Conservation (phyloP, 192 early-diverging fungal genomes). For the Coemansia sp. region DNA sequence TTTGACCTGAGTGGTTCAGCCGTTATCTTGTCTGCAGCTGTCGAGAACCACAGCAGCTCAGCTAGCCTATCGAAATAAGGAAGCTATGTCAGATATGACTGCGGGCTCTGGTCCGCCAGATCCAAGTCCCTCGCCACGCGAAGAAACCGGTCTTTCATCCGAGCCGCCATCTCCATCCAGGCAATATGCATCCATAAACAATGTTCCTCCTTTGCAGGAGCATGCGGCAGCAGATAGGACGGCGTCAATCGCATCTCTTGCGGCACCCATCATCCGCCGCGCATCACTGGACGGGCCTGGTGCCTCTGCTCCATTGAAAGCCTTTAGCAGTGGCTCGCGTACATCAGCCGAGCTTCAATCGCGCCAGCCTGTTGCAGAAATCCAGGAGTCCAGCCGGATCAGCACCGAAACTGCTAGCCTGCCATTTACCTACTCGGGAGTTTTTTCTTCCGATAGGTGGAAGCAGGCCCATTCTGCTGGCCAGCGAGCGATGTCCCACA, state of each 20-base stretch:
- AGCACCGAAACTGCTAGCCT: constrained; percentile 14
- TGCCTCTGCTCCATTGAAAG: constrained; percentile 12
- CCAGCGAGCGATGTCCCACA: background rate
- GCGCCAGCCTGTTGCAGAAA: constrained; percentile 7
- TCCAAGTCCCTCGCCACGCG: background rate
- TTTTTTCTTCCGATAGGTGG: constrained; percentile 42
- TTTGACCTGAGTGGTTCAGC: background rate
- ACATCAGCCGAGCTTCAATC: constrained; percentile 10
- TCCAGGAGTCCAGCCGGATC: background rate
- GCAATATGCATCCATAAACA: constrained; percentile 40
- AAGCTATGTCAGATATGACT: background rate
- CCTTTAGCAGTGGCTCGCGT: background rate
- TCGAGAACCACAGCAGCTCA: too few species aligned
- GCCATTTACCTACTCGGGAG: constrained; percentile 53
- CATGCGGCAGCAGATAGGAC: constrained; percentile 6
- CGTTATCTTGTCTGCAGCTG: background rate
- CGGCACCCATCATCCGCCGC: constrained; percentile 15
- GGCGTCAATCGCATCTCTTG: constrained; percentile 13
- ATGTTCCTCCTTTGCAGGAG: constrained; percentile 25
- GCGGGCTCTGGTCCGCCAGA: background rate
- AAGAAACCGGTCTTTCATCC: background rate
- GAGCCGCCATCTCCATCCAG: background rate
- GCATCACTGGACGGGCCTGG: constrained; percentile 15
- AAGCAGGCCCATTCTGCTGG: background rate
- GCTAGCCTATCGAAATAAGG: too few species aligned